These are phyloP conservation scores for Sporothrix curviconia DNA, from an alignment of 2,329 filamentous ascomycete genomes.

Conservation along the genomic window DNA sequence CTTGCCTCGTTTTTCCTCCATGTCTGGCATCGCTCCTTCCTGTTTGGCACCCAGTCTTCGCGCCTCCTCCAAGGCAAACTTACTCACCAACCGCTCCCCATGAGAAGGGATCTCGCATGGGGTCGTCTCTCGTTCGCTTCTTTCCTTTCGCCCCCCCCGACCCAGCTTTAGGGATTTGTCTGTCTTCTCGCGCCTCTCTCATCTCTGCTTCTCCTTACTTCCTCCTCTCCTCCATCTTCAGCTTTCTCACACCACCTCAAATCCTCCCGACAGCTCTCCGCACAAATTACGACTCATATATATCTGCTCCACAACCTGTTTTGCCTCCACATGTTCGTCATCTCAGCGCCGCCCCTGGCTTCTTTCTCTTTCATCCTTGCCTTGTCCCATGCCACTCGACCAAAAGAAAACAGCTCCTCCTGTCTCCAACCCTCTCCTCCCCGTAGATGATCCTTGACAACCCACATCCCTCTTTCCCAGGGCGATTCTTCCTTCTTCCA, in stretches of 20 bases:
- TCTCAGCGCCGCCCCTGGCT: too few relatives aligned
- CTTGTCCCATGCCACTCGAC: background rate
- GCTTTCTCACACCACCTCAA: background rate
- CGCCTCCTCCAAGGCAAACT: background rate
- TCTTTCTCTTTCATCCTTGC: background rate
- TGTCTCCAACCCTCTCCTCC: too few relatives aligned
- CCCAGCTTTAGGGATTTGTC: background rate
- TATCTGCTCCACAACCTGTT: too few relatives aligned
- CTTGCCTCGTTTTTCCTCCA: too few relatives aligned
- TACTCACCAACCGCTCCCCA: background rate
- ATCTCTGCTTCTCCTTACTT: background rate
- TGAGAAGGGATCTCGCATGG: too few relatives aligned
- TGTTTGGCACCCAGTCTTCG: background rate
- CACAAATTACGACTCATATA: too few relatives aligned
- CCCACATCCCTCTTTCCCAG: too few relatives aligned
- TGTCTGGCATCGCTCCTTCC: slow-evolving; percentile 13
- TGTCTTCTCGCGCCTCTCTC: background rate
- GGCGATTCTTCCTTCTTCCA: too few relatives aligned
- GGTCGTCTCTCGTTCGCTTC: background rate
- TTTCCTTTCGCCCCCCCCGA: background rate
- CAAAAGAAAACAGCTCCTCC: background rate
- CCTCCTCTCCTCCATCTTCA: background rate
- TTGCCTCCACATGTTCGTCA: too few relatives aligned
- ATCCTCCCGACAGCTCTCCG: too few relatives aligned
- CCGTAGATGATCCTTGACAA: too few relatives aligned